phyloP scores from a whole-genome alignment of 208 protist genomes.

The Wallacemonas sp. region DNA sequence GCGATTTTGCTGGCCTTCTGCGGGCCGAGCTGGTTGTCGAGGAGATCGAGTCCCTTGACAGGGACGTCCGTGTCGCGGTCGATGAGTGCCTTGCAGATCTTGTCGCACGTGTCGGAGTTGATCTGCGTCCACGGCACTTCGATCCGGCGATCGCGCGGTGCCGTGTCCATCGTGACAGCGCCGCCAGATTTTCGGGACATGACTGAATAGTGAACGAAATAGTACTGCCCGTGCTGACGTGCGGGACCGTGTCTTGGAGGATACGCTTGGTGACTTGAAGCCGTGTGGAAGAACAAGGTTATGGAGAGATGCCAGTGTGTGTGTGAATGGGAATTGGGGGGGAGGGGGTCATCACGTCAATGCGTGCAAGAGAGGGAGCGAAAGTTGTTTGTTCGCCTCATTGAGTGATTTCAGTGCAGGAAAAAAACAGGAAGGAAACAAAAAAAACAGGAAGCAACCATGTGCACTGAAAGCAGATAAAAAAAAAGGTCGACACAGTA shows the following conservation, averaged over 20 bases:
- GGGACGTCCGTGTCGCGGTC: conserved; percentile 55
- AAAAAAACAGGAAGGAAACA: conserved; percentile 5
- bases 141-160: conserved; percentile 31
- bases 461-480: conserved; percentile 1
- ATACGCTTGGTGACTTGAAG: too few relatives aligned
- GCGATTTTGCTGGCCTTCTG: conserved; percentile 51
- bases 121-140: conserved; percentile 69
- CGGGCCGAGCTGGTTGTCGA: conserved; percentile 87
- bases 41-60: conserved; percentile 65
- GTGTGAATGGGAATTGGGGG: too few relatives aligned
- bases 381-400: too few relatives aligned
- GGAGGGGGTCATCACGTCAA: too few relatives aligned
- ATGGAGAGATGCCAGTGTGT: too few relatives aligned
- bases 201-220: not conserved
- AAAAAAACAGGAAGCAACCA: not conserved
- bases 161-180: conserved; percentile 18
- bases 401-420: too few relatives aligned
- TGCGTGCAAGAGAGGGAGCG: too few relatives aligned
- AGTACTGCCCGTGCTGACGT: too few relatives aligned
- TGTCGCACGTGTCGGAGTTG: conserved; percentile 47
- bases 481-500: conserved; percentile 7
- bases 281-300: too few relatives aligned
- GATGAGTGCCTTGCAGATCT: conserved; percentile 54
- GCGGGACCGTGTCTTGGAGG: too few relatives aligned
- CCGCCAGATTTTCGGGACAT: conserved; percentile 20